Conservation (phyloP, 495 filamentous ascomycete genomes). For the Talaromyces proteolyticus region DNA sequence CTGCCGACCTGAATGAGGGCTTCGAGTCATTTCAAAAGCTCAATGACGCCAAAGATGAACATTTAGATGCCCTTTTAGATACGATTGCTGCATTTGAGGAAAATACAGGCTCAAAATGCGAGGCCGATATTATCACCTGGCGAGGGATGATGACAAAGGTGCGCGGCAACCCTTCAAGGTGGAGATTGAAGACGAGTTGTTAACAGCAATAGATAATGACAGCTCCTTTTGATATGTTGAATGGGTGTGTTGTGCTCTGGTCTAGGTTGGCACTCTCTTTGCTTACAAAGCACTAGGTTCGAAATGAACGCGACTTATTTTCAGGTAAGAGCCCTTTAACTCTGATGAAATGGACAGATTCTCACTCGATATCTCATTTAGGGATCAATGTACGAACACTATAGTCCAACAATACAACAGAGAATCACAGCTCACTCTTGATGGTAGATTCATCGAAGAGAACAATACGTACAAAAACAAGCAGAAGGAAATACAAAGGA, state of each 20-base stretch:
- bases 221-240: conserved; percentile 71
- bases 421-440: conserved; percentile 2
- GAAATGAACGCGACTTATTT: conserved; percentile 94
- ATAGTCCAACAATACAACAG: background rate
- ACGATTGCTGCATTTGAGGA: conserved; percentile 70
- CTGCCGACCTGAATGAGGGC: conserved; percentile 67
- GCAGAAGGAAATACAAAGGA: conserved; percentile 43
- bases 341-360: background rate
- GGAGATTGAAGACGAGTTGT: no score
- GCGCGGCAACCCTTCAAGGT: no score
- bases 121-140: conserved; percentile 87
- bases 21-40: conserved; percentile 80
- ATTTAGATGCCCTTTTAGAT: conserved; percentile 76
- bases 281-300: conserved; percentile 49
- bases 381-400: conserved; percentile 67
- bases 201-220: conserved; percentile 64
- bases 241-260: conserved; percentile 51
- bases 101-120: conserved; percentile 55
- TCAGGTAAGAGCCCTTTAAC: conserved; percentile 54
- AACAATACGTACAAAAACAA: conserved; percentile 63
- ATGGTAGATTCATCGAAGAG: conserved; percentile 83
- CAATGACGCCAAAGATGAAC: conserved; percentile 77
- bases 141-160: conserved; percentile 99
- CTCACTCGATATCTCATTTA: conserved; percentile 24
- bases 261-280: background rate